Base-by-base conservation (phyloP, 148 eudicot species). In the Amaranthus hypochondriacus region DNA sequence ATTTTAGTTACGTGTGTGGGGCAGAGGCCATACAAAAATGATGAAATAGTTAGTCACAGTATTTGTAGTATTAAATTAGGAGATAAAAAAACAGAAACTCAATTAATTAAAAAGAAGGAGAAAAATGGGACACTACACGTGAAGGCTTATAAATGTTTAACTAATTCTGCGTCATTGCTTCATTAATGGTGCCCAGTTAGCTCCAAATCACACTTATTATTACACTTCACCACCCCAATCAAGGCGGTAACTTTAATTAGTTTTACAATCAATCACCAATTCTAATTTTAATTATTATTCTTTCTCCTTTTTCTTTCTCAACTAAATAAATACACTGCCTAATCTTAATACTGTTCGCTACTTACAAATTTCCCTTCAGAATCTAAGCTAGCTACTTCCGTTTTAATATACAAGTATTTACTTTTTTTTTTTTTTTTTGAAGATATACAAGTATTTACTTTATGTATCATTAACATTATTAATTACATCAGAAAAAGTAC, bases 81-180 rank as follows among this genome's bases (percentile, higher is more conserved):
- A 68, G 52, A 56, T 48, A 72, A 52, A 72, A 52, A 77, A 66
- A 64, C 49, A 46, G 48, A 47, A 62, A 6, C 28, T 10, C 12
- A 55, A 66, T 39, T 73, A 9, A 66, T 55, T 54, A 54, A 18
- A 51, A 49, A 42, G 60, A 58, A 68, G 56, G 66, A 44, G 39
- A 70, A 55, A 44, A 54, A 56, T 62, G 74, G 71, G 65, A 74
- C 75, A 79, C 54, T 74, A 69, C 81, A 79, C 70, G 81, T 79
- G 81, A 79, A 60, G 70, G 70, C 73, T 68, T 79, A 79, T 79
- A 54, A 74, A 79, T 74, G 74, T 74, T 68, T 68, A 79, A 79
- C 77, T 61, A 79, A 73, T 69, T 79, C 14, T 56, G 77, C 21
- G 71, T 74, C 74, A 62, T 54, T 15, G 77, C 69, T 78, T 69